Conservation (phyloP, 106 monocot genomes). For the Dendrobium huoshanense region DNA sequence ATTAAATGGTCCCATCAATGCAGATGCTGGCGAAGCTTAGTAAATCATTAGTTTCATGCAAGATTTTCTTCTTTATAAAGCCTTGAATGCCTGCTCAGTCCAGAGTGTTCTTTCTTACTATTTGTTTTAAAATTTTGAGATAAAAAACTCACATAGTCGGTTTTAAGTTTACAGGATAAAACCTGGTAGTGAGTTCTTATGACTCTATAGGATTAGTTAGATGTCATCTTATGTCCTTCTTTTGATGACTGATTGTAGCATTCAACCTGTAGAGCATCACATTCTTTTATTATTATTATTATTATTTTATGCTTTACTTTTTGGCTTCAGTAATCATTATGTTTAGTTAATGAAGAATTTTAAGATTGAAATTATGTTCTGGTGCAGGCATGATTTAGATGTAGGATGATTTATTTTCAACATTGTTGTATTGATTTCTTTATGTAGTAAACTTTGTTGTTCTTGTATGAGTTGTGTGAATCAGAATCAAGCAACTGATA, state of each 20-base stretch:
- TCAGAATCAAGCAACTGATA: too few species aligned
- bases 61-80: too few species aligned
- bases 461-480: too few species aligned
- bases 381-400: neutral
- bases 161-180: neutral
- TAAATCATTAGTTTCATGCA: too few species aligned
- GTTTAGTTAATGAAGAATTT: neutral
- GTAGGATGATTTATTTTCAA: too few species aligned
- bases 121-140: neutral
- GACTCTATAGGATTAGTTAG: neutral
- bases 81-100: neutral
- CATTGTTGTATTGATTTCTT: too few species aligned
- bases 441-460: too few species aligned
- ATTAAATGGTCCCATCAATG: too few species aligned
- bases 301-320: neutral
- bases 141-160: neutral
- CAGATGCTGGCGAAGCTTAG: too few species aligned
- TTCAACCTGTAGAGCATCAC: neutral
- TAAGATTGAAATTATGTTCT: neutral
- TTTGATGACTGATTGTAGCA: conserved; percentile 1
- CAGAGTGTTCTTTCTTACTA: neutral
- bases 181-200: neutral
- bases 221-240: neutral
- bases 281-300: neutral
- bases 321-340: neutral